These are phyloP conservation scores for Coemansia asiatica DNA, from an alignment of 192 early-diverging fungal species.

Conservation along the genomic window DNA sequence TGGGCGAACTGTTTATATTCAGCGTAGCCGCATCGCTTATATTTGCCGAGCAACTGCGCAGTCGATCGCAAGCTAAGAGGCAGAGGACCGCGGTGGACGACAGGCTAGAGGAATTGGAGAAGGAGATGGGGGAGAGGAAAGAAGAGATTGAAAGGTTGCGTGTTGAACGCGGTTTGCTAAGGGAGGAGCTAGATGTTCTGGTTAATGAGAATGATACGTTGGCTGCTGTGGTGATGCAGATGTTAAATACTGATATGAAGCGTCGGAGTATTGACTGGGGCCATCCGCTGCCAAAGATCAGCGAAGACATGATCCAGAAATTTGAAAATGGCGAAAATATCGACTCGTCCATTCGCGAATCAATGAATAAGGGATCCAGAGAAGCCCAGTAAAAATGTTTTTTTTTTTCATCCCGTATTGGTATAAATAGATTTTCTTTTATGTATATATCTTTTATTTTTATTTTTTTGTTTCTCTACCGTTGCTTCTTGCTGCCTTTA, in stretches of 20 bases:
- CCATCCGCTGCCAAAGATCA: constrained; percentile 19
- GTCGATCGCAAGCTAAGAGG: constrained; percentile 41
- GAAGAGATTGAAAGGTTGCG: constrained; percentile 46
- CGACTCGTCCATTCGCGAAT: constrained; percentile 8
- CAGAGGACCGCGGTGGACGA: constrained; percentile 41
- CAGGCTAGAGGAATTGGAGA: constrained; percentile 60
- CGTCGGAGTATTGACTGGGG: constrained; percentile 24
- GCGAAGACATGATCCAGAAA: constrained; percentile 28
- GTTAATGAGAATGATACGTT: constrained; percentile 25
- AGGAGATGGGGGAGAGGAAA: constrained; percentile 32
- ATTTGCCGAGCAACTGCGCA: constrained; percentile 69
- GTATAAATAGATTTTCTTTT: too few relatives aligned
- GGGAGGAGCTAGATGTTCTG: constrained; percentile 26
- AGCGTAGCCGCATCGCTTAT: constrained; percentile 71
- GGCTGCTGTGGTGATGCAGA: constrained; percentile 38
- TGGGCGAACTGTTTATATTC: constrained; percentile 77
- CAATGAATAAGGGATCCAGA: not conserved
- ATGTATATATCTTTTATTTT: too few relatives aligned
- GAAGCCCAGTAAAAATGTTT: not conserved
- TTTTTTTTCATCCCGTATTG: too few relatives aligned
- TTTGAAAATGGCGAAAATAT: constrained; percentile 27
- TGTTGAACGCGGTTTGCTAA: constrained; percentile 23
- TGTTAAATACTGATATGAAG: constrained; percentile 34
- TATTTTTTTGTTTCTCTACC: constrained; percentile 7
- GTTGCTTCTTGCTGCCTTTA: constrained; percentile 28